phyloP scores from a whole-genome alignment of 306 rosid species.

The Medicago arabica region DNA sequence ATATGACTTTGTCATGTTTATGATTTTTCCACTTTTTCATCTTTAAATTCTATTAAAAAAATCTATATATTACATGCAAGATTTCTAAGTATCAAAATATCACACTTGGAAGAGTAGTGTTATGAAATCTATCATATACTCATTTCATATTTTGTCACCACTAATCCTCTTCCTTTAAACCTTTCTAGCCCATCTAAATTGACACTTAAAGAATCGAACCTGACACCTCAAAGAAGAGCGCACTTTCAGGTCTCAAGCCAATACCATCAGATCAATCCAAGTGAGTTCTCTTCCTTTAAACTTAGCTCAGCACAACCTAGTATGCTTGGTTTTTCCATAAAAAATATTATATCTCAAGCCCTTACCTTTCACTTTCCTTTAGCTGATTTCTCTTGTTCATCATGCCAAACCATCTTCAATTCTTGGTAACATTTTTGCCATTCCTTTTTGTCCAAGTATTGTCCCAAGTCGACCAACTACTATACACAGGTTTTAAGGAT shows the following conservation, averaged over 20 bases:
- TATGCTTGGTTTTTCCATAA: background rate
- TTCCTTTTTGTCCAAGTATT: constrained; percentile 48
- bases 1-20: background rate
- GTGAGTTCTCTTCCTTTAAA: background rate
- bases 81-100: background rate
- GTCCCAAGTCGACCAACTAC: constrained; percentile 49
- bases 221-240: too few relatives aligned
- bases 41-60: background rate
- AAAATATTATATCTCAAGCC: background rate
- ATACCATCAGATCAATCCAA: too few relatives aligned
- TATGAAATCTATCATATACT: background rate
- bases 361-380: background rate
- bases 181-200: too few relatives aligned
- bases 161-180: background rate
- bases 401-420: constrained; percentile 47
- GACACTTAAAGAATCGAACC: too few relatives aligned
- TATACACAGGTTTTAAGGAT: constrained; percentile 62
- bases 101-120: background rate
- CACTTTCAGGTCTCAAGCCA: too few relatives aligned
- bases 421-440: constrained; percentile 20
- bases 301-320: constrained; percentile 31
- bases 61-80: background rate
- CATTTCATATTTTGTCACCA: background rate
- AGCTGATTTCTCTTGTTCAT: background rate
- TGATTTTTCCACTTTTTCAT: background rate